These are phyloP conservation scores for Thalia dealbata DNA, from an alignment of 176 grass and related monocot genomes.

Conservation along the genomic window DNA sequence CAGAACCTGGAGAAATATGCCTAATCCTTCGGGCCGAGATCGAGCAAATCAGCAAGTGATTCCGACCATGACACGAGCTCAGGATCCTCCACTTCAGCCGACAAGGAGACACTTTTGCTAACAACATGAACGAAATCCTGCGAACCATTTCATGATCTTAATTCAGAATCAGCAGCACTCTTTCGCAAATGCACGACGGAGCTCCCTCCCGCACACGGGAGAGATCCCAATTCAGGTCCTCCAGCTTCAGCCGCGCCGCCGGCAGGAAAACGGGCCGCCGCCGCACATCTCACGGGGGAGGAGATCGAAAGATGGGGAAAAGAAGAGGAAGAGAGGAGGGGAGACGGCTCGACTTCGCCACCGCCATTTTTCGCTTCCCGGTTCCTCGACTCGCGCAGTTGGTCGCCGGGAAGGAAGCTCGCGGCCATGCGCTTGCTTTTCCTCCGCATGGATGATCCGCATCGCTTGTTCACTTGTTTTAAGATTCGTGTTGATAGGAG, in stretches of 20 bases:
- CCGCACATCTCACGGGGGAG: neutral
- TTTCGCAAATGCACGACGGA: neutral
- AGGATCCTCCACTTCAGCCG: slow-evolving; percentile 59
- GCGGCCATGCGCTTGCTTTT: too few relatives aligned
- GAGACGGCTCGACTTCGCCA: neutral
- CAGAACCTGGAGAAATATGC: neutral
- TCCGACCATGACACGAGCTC: slow-evolving; percentile 67
- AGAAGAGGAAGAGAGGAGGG: slow-evolving; percentile 18
- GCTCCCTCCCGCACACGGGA: slow-evolving; percentile 66
- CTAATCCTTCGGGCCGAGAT: slow-evolving; percentile 83
- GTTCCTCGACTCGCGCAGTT: neutral
- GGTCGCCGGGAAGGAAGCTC: too few relatives aligned
- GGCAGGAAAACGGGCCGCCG: slow-evolving; percentile 28
- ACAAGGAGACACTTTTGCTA: slow-evolving; percentile 63
- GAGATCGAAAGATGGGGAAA: neutral
- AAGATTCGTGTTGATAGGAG: too few relatives aligned
- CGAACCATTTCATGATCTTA: neutral
- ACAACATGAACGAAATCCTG: slow-evolving; percentile 66
- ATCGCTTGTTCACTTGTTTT: too few relatives aligned
- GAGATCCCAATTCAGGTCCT: slow-evolving; percentile 73
- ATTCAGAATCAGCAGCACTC: too few relatives aligned
- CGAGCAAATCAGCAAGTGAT: slow-evolving; percentile 57
- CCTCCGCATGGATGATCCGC: too few relatives aligned
- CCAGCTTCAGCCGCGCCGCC: slow-evolving; percentile 31
- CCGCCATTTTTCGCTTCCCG: neutral